phyloP scores from a whole-genome alignment of 2,329 filamentous ascomycete species.

The Exutisphaerella laricina region DNA sequence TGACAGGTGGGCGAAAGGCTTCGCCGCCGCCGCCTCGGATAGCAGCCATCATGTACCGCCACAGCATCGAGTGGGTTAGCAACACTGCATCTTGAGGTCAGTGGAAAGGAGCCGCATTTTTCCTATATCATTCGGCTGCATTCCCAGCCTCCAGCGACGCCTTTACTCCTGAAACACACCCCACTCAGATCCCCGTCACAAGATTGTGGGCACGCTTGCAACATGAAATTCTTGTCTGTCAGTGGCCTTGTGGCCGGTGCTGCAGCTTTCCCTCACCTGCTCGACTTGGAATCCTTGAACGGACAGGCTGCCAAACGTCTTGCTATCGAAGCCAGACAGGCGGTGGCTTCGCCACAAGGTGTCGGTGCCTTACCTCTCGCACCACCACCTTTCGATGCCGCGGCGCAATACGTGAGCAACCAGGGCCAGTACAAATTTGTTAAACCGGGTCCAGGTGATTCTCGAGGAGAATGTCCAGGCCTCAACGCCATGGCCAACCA shows the following conservation, averaged over 20 bases:
- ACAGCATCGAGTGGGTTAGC: not conserved
- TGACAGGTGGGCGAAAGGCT: no score
- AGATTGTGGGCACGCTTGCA: not conserved
- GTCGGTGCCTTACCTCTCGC: conserved; percentile 23
- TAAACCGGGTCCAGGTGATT: conserved; percentile 24
- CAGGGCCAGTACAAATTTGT: conserved; percentile 26
- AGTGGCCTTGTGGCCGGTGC: conserved; percentile 3
- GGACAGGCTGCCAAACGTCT: not conserved
- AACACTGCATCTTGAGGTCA: not conserved
- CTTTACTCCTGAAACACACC: no score
- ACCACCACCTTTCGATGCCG: conserved; percentile 31
- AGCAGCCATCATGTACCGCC: not conserved
- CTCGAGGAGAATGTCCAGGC: conserved; percentile 31
- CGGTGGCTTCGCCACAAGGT: conserved; percentile 21
- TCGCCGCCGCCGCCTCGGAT: not conserved
- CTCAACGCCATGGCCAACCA: conserved; percentile 27
- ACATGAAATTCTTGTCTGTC: not conserved
- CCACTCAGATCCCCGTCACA: not conserved
- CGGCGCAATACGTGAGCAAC: conserved; percentile 28
- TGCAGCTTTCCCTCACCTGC: conserved; percentile 1
- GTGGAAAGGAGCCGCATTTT: not conserved
- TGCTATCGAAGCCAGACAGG: conserved; percentile 6
- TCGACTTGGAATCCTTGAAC: not conserved
- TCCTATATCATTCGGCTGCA: not conserved
- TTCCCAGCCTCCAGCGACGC: no score